Base-by-base conservation (phyloP, 768 basidiomycete genomes). In the Leccinum arenicola region DNA sequence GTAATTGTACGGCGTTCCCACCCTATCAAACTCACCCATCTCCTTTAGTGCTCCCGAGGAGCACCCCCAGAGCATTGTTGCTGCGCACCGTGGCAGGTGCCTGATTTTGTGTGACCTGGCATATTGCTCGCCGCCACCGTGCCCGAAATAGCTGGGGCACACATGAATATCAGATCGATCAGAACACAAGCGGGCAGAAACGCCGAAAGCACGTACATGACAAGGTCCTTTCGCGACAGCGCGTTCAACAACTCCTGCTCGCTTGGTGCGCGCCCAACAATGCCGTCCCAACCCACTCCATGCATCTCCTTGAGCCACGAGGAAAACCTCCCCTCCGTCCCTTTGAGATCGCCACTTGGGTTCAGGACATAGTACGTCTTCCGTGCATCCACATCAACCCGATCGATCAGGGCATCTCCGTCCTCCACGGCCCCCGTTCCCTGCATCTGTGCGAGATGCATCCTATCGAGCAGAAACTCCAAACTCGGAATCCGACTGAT, bases 21-120 rank as follows among this genome's bases (percentile, higher is more conserved):
- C 82, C 10, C 92, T 81, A 68, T 98, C 97, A 66, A 95, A 95
- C 64, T 97, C 93, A 4, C 97, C 97, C 85, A 93, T 92, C 51
- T 96, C 92, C 56, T 83, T 81, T 61, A 99, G 73, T 1, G 83
- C 75, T 10, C 96, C 97, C 0, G 95, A 98, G 0, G 97, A 99
- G 78, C 97, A 99, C 1, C 97, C 97, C 97, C 96, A 99, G 3
- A 99, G 82, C 93, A 98, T 95, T 1, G 91, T 90, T 14, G 89
- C 88, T 7, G 97, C 95, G 70, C 97, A 98, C n/a, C 81, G 80
- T 1, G 83, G 82, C 35, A 98, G 78, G 59, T 88, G 83, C 8
- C 92, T 82, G 55, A 99, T 84, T 66, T 88, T 90, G 70, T 91
- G 88, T 2, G 94, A 92, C 3, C 92, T 88, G 7, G 92, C 80